phyloP scores from a whole-genome alignment of 1,284 basidiomycete genomes.

The Stereum hirsutum region DNA sequence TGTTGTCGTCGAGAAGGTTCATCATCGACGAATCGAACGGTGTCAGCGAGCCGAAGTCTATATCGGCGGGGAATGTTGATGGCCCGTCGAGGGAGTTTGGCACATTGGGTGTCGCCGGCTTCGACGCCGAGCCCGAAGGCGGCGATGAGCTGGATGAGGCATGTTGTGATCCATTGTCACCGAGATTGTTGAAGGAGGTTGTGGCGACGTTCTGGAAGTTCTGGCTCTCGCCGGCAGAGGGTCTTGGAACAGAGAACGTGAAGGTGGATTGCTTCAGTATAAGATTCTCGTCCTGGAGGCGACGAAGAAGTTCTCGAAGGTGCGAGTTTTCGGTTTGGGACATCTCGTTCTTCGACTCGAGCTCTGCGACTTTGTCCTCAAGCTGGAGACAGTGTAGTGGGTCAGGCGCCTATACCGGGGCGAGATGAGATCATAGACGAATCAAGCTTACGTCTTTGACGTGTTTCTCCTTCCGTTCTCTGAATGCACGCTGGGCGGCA shows the following conservation, averaged over 20 bases:
- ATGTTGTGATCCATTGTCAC: slow-evolving; percentile 2
- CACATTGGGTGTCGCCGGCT: slow-evolving; percentile 5
- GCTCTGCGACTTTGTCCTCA: slow-evolving; percentile 73
- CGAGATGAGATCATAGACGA: neutral
- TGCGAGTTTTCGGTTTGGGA: slow-evolving; percentile 68
- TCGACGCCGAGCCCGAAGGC: slow-evolving; percentile 10
- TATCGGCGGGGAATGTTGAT: slow-evolving; percentile 23
- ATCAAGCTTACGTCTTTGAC: slow-evolving; percentile 68
- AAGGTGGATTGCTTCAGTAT: slow-evolving; percentile 64
- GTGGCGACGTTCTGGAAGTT: slow-evolving; percentile 13
- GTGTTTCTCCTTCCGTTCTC: slow-evolving; percentile 83
- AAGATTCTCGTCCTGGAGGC: slow-evolving; percentile 75
- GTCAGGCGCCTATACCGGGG: slow-evolving; percentile 10
- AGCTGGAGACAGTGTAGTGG: slow-evolving; percentile 36
- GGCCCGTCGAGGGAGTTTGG: slow-evolving; percentile 14
- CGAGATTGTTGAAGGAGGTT: slow-evolving; percentile 11
- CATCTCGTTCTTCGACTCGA: slow-evolving; percentile 67
- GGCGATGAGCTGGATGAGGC: slow-evolving; percentile 15
- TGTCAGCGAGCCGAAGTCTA: slow-evolving; percentile 56
- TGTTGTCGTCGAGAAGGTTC: slow-evolving; percentile 48
- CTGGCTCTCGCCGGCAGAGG: slow-evolving; percentile 5
- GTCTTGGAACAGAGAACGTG: slow-evolving; percentile 62
- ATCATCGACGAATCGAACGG: slow-evolving; percentile 58
- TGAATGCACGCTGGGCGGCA: slow-evolving; percentile 78
- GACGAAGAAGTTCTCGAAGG: slow-evolving; percentile 63